Conservation (phyloP, 306 rosid species). For the Comarum palustre region DNA sequence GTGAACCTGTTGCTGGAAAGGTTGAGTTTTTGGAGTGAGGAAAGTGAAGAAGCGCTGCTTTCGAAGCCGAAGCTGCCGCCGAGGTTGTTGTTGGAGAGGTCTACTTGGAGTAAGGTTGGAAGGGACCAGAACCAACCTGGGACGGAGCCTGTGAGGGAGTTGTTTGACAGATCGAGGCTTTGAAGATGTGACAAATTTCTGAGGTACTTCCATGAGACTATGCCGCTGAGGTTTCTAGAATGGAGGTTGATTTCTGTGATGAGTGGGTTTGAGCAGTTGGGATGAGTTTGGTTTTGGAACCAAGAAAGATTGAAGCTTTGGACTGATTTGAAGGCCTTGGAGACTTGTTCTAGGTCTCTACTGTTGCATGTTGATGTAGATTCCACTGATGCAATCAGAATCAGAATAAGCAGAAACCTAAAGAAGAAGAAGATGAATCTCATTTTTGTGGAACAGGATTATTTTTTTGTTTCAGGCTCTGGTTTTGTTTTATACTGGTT, state of each 20-base stretch:
- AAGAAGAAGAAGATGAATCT: constrained; percentile 15
- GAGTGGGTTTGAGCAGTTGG: constrained; percentile 46
- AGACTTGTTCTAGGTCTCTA: constrained; percentile 41
- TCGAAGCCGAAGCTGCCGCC: constrained; percentile 61
- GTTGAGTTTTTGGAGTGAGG: constrained; percentile 56
- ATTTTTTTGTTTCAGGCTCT: background rate
- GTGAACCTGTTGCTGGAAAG: constrained; percentile 79
- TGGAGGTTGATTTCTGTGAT: constrained; percentile 43
- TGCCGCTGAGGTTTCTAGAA: constrained; percentile 57
- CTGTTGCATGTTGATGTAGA: constrained; percentile 46
- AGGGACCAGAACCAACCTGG: constrained; percentile 68
- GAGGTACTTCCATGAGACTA: constrained; percentile 60
- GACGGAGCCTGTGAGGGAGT: constrained; percentile 55
- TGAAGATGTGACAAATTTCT: constrained; percentile 51
- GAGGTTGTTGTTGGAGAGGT: constrained; percentile 59
- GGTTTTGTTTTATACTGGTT: background rate
- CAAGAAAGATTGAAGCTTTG: constrained; percentile 54
- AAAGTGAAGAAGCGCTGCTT: constrained; percentile 25
- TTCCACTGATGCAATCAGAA: constrained; percentile 30
- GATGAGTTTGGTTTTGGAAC: constrained; percentile 22
- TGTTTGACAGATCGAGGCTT: constrained; percentile 61
- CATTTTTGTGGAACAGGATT: constrained; percentile 10
- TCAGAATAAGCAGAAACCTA: constrained; percentile 39
- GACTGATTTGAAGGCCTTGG: constrained; percentile 61
- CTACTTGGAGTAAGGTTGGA: constrained; percentile 36